phyloP scores from a whole-genome alignment of 306 rosid genomes.

The Dryas drummondii region DNA sequence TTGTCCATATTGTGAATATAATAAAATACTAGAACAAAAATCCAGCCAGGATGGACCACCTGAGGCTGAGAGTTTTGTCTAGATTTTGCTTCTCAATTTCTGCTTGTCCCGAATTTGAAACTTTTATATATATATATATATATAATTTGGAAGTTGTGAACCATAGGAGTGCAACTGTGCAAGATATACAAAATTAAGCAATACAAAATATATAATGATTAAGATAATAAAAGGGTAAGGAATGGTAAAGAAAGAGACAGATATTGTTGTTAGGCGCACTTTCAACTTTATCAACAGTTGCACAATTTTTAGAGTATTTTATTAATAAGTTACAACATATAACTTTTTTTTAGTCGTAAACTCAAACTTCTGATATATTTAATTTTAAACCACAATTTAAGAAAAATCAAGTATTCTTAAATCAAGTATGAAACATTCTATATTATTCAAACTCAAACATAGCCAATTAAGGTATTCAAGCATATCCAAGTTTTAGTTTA shows the following conservation, averaged over 20 bases:
- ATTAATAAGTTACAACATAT: too few species aligned
- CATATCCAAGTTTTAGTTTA: too few species aligned
- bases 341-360: too few species aligned
- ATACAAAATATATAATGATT: background rate
- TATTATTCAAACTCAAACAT: too few species aligned
- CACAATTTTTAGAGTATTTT: background rate
- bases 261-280: background rate
- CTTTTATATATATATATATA: too few species aligned
- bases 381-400: too few species aligned
- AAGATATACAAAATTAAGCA: background rate
- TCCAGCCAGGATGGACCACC: conserved; percentile 23
- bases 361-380: too few species aligned
- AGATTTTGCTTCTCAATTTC: conserved; percentile 8
- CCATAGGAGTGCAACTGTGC: background rate
- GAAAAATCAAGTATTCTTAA: too few species aligned
- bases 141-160: background rate
- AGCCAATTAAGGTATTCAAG: too few species aligned
- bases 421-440: too few species aligned
- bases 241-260: conserved; percentile 32
- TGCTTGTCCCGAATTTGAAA: conserved; percentile 16
- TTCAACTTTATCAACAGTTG: background rate
- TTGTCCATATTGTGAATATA: background rate
- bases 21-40: conserved; percentile 2
- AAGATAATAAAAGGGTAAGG: conserved; percentile 1
- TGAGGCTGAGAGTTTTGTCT: conserved; percentile 16